Percentiles rank a stretch among this genome's conserved stretches.
Evolutionary conservation across 805 yeast species (phyloP).

Genomic region (Kluyveromyces nonfermentans): DNA sequence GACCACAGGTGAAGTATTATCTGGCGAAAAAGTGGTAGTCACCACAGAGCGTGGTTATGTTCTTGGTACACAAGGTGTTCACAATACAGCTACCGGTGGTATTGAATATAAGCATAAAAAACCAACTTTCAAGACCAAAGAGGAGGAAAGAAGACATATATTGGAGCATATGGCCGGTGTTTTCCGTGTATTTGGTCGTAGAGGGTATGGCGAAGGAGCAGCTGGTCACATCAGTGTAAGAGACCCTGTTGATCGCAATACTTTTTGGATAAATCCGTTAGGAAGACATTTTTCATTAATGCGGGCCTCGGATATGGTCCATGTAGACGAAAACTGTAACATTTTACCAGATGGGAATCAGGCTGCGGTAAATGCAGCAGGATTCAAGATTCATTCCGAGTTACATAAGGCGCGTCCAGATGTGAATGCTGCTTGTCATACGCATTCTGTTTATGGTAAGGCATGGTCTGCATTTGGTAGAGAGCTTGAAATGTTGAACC

Average conservation of each 20-base stretch:
- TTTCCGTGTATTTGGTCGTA: conserved; percentile 72
- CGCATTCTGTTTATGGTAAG: conserved; percentile 54
- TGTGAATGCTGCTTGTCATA: conserved; percentile 60
- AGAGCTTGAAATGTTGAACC: conserved; percentile 67
- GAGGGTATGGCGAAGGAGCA: conserved; percentile 64
- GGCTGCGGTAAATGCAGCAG: conserved; percentile 52
- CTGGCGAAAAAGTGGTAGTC: background rate
- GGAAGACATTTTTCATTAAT: conserved; percentile 63
- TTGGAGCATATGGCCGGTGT: conserved; percentile 76
- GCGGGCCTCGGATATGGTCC: conserved; percentile 54
- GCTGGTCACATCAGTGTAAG: conserved; percentile 84
- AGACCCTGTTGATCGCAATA: conserved; percentile 71
- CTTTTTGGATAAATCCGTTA: conserved; percentile 86
- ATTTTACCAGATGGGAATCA: conserved; percentile 43
- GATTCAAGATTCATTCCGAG: conserved; percentile 58
- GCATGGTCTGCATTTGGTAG: conserved; percentile 54
- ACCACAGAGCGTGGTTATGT: background rate
- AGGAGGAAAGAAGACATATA: conserved; percentile 15
- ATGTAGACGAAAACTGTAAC: conserved; percentile 47
- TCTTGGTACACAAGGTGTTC: conserved; percentile 13
- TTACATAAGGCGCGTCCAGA: conserved; percentile 57
- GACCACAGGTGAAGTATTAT: background rate
- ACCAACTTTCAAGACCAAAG: conserved; percentile 12
- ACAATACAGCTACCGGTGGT: conserved; percentile 14
- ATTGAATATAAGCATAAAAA: conserved; percentile 9